These are phyloP conservation scores for Canavalia ensiformis DNA, from an alignment of 306 rosid species.

Conservation along the genomic window DNA sequence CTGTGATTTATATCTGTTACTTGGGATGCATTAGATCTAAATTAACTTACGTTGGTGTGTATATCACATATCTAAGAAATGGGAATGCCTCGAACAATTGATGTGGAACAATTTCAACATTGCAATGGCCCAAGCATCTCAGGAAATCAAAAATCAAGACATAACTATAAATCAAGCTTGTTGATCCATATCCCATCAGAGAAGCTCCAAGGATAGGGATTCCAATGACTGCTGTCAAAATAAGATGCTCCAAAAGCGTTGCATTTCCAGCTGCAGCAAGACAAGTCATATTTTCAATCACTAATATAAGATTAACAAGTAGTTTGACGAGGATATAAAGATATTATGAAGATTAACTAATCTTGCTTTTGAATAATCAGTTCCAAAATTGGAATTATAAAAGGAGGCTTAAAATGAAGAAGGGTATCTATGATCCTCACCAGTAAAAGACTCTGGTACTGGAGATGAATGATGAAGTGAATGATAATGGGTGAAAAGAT, in stretches of 20 bases:
- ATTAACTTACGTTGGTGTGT: slow-evolving; percentile 88
- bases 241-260: slow-evolving; percentile 74
- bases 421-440: slow-evolving; percentile 49
- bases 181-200: slow-evolving; percentile 80
- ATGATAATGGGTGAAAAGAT: slow-evolving; percentile 73
- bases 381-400: slow-evolving; percentile 3
- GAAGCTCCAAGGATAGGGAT: slow-evolving; percentile 72
- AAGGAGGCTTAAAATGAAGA: neutral
- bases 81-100: slow-evolving; percentile 67
- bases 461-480: slow-evolving; percentile 89
- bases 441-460: slow-evolving; percentile 71
- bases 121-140: slow-evolving; percentile 85
- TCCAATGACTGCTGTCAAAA: slow-evolving; percentile 66
- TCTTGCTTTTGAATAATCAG: slow-evolving; percentile 15
- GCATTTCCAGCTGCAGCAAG: slow-evolving; percentile 77
- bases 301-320: neutral
- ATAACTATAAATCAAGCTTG: slow-evolving; percentile 59
- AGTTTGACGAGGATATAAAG: neutral
- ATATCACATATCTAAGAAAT: slow-evolving; percentile 69
- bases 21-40: neutral
- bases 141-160: slow-evolving; percentile 75
- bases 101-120: slow-evolving; percentile 77
- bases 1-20: neutral
- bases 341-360: neutral
- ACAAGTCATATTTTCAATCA: slow-evolving; percentile 3